phyloP scores from a whole-genome alignment of 23 red algal genomes.

The Gracilaria caudata region DNA sequence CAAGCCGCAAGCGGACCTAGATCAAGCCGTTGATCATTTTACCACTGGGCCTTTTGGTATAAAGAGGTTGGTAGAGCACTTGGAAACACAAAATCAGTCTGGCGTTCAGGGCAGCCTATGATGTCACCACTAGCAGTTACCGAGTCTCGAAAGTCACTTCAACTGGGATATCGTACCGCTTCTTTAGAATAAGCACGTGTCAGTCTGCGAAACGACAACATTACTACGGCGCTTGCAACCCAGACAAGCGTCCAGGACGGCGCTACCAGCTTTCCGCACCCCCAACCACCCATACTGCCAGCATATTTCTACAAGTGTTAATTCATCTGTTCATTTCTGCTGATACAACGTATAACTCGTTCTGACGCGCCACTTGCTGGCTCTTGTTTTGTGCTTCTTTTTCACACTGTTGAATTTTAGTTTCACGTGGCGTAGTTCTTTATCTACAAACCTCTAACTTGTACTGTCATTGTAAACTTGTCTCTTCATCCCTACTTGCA shows the following conservation, averaged over 20 bases:
- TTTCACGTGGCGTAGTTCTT: not conserved
- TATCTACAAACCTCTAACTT: conserved; percentile 27
- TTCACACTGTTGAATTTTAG: not conserved
- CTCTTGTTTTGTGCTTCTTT: conserved; percentile 19
- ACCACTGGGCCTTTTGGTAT: conserved; percentile 51
- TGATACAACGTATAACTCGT: conserved; percentile 14
- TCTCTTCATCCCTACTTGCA: not conserved
- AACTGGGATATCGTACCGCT: not conserved
- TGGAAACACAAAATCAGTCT: conserved; percentile 7
- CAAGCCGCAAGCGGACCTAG: conserved; percentile 12
- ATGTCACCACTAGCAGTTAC: not conserved
- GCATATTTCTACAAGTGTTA: not conserved
- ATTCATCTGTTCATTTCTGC: not conserved
- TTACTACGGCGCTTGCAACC: not conserved
- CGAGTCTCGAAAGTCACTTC: not conserved
- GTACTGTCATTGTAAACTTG: conserved; percentile 11
- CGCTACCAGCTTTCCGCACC: not conserved
- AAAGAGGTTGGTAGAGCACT: conserved; percentile 29
- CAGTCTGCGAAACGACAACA: conserved; percentile 6
- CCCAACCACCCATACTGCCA: not conserved
- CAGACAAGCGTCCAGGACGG: not conserved
- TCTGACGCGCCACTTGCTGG: not conserved
- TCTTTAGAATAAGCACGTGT: not conserved
- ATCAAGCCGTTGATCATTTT: conserved; percentile 36
- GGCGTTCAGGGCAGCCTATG: not conserved